phyloP scores from a whole-genome alignment of 116 monocot genomes.

The Zostera marina region DNA sequence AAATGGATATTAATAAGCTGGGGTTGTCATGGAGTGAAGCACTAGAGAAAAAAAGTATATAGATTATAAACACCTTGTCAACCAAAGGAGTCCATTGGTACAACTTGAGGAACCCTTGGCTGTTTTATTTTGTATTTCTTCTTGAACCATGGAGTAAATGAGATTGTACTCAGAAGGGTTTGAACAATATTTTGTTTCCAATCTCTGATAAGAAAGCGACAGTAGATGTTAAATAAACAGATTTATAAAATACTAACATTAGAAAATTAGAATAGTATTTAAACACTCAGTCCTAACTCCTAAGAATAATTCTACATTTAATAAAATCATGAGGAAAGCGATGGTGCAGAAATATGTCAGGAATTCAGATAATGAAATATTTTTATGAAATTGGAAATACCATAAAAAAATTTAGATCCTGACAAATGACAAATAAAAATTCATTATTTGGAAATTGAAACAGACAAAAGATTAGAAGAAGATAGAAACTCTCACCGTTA shows the following conservation, averaged over 20 bases:
- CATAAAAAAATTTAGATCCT: constrained; percentile 4
- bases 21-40: no score
- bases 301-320: background rate
- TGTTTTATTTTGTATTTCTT: constrained; percentile 65
- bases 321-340: background rate
- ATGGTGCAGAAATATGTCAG: background rate
- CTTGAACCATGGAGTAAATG: constrained; percentile 74
- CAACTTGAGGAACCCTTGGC: constrained; percentile 90
- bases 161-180: constrained; percentile 65
- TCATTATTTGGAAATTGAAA: background rate
- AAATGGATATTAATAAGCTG: background rate
- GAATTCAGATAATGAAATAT: background rate
- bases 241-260: no score
- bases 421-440: background rate
- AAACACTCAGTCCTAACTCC: background rate
- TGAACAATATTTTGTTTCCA: constrained; percentile 60
- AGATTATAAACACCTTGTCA: constrained; percentile 98
- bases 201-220: constrained; percentile 29
- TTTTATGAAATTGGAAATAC: background rate
- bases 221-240: background rate
- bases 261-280: background rate
- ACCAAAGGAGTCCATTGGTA: constrained; percentile 92
- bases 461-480: background rate
- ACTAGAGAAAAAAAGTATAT: background rate
- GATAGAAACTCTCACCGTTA: constrained; percentile 31